Base-by-base conservation (phyloP, 192 early-diverging fungal genomes). In the Mortierella antarctica region DNA sequence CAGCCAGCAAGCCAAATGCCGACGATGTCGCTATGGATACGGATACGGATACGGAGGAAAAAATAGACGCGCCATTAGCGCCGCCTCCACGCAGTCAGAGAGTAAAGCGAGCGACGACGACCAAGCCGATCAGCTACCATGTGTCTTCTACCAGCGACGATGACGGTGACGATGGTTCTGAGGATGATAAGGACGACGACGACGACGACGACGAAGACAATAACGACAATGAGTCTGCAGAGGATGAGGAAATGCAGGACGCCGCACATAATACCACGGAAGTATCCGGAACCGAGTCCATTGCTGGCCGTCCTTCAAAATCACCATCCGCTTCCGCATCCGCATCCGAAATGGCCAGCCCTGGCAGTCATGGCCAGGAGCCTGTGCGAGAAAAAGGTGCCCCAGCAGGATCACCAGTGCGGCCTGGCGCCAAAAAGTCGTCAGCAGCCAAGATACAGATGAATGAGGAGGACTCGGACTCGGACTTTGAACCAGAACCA, bases 401-500 rank as follows among this genome's bases (percentile, higher is more conserved):
- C 40, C 39, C 14, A 6, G 23, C 31, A 41, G 31, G 48, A 52
- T 17, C 46, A 12, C 57, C 57, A 40, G 39, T 41, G 57, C 15
- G 39, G 40, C 0, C 17, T 31, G n/a, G 61, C 17, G 40, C 70
- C 55, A 71, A 31, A 53, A 64, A 20, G 18, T 14, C 62, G 10
- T 20, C 54, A 18, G 23, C 31, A 49, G 23, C 47, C 3, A 64
- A 64, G 52, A 15, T 47, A 7, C 56, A 51, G 6, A 60, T 39
- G 5, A 21, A 3, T 39, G 73, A 67, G 1, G 52, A 57, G 1
- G 62, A 31, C 39, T 76, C 66, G 6, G 74, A 69, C 21, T 48
- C 52, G 23, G 74, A 76, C 4, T 76, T 76, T 31, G 74, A 76
- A 47, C 65, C 66, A 6, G 41, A 49, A 42, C 62, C 62, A 47